A percentile compares a stretch with the other conserved stretches of the same genome.
Evolutionary conservation across 257 asterid genomes (phyloP).

Genomic region (Solanum sparsipilum): DNA sequence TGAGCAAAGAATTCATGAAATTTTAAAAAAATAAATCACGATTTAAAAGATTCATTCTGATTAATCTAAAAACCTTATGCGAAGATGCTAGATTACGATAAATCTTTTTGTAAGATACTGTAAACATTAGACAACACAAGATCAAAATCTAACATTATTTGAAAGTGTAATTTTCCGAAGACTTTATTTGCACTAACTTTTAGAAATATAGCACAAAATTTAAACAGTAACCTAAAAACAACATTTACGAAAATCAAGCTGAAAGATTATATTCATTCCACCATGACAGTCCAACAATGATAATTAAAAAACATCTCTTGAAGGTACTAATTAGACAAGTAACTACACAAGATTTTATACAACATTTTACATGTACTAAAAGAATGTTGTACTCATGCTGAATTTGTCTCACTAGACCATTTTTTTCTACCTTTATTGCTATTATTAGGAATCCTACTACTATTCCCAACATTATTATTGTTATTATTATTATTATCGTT

Average conservation of each 20-base stretch:
- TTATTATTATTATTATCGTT: background rate
- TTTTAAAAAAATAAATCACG: fast-evolving
- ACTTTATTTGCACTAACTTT: background rate
- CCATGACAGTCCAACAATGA: background rate
- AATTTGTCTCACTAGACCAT: slow-evolving; percentile 22
- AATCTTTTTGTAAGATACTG: background rate
- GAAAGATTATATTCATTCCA: background rate
- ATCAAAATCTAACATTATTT: too few species aligned
- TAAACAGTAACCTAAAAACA: background rate
- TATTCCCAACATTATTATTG: background rate
- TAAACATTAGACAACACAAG: too few species aligned
- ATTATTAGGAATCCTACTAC: slow-evolving; percentile 3
- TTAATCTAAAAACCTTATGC: background rate
- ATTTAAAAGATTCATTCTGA: background rate
- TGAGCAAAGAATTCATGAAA: too few species aligned
- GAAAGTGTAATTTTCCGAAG: background rate
- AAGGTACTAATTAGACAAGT: background rate
- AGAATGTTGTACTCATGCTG: slow-evolving; percentile 9
- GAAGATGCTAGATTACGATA: background rate
- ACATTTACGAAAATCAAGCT: too few species aligned
- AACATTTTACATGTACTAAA: background rate
- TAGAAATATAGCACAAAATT: background rate
- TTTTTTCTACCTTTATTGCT: slow-evolving; percentile 11
- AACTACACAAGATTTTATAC: background rate
- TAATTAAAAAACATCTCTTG: background rate